Conservation (phyloP, 257 asterid species). For the Solanum chaucha region DNA sequence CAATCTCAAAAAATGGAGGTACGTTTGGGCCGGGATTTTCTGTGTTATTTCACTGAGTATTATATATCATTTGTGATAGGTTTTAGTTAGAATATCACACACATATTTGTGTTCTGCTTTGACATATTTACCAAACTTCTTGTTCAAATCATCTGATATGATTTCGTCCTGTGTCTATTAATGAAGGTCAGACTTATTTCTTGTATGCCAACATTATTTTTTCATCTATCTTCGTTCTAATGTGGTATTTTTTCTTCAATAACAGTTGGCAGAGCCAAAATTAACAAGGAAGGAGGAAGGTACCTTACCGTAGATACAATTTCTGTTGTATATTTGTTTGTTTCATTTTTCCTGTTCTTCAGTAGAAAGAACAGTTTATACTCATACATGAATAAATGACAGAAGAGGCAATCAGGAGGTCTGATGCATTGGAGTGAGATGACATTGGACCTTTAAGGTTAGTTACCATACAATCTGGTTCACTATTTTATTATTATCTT, state of each 20-base stretch:
- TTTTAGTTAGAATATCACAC: background rate
- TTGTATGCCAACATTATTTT: background rate
- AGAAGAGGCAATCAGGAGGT: conserved; percentile 13
- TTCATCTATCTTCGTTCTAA: background rate
- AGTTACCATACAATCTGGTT: conserved; percentile 1
- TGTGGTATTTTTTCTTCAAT: conserved; percentile 6
- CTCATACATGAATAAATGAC: conserved; percentile 8
- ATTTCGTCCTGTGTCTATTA: background rate
- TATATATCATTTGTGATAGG: background rate
- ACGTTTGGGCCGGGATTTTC: background rate
- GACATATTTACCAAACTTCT: background rate
- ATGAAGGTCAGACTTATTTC: background rate
- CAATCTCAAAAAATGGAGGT: background rate
- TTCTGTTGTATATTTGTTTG: background rate
- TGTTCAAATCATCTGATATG: background rate
- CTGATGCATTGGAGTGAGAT: conserved; percentile 41
- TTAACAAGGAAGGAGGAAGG: conserved; percentile 76
- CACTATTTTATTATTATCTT: background rate
- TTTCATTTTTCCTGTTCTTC: background rate
- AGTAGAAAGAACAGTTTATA: background rate
- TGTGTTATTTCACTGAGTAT: background rate
- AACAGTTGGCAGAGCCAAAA: conserved; percentile 55
- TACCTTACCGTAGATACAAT: conserved; percentile 8
- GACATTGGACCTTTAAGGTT: conserved; percentile 1
- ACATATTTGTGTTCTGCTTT: background rate